A percentile compares a stretch with the other conserved stretches of the same genome.
Evolutionary conservation across 2,329 filamentous ascomycete species (phyloP).

Genomic region (Ascochyta rabiei): DNA sequence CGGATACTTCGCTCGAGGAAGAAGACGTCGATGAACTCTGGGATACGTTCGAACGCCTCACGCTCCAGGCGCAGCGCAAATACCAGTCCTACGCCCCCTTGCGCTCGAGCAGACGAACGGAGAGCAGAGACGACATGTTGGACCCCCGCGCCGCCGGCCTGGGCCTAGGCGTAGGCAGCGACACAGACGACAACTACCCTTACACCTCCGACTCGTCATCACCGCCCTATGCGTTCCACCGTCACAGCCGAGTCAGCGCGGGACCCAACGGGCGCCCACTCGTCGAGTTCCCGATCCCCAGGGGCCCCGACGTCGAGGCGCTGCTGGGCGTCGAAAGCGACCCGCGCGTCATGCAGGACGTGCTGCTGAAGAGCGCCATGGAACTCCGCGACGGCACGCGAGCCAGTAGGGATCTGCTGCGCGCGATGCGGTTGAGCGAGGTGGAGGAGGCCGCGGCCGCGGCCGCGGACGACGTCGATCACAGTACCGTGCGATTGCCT

Average conservation of each 20-base stretch:
- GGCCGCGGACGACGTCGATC: constrained; percentile 9
- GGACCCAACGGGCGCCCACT: constrained; percentile 42
- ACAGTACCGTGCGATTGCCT: constrained; percentile 18
- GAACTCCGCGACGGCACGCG: constrained; percentile 41
- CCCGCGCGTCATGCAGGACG: constrained; percentile 26
- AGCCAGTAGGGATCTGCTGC: constrained; percentile 39
- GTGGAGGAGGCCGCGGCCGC: constrained; percentile 19
- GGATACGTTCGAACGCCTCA: constrained; percentile 38
- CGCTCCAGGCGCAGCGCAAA: constrained; percentile 21
- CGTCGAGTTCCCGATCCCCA: constrained; percentile 42
- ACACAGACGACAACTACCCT: constrained; percentile 34
- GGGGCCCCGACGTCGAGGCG: constrained; percentile 37
- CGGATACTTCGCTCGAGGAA: constrained; percentile 41
- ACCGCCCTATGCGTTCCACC: constrained; percentile 15
- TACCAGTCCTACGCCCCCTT: constrained; percentile 20
- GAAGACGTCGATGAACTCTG: constrained; percentile 46
- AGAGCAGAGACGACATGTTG: constrained; percentile 25
- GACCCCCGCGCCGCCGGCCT: constrained; percentile 1
- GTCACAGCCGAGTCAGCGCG: constrained; percentile 32
- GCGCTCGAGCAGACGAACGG: constrained; percentile 23
- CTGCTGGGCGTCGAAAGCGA: constrained; percentile 32
- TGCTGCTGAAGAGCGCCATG: constrained; percentile 38
- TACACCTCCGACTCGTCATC: constrained; percentile 27
- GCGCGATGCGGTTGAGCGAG: constrained; percentile 40
- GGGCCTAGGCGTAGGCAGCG: constrained; percentile 19